These are phyloP conservation scores for Petunia axillaris DNA, from an alignment of 257 asterid genomes.

Conservation along the genomic window DNA sequence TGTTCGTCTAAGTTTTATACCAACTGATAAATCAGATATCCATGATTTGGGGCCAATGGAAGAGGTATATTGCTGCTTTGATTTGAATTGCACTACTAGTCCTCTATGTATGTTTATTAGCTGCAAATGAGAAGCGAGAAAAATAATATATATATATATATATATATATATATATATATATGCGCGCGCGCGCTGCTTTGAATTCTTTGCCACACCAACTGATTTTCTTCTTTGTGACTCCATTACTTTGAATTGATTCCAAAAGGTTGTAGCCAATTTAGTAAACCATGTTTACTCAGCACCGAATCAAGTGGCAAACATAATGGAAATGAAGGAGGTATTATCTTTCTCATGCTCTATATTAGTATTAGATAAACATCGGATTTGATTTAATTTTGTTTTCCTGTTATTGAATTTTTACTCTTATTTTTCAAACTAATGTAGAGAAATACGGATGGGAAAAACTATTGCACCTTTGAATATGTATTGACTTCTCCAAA, in stretches of 20 bases:
- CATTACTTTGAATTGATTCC: slow-evolving; percentile 8
- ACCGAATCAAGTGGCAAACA: slow-evolving; percentile 61
- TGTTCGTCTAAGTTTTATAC: slow-evolving; percentile 74
- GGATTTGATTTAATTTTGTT: no score
- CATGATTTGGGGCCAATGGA: slow-evolving; percentile 78
- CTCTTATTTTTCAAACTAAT: slow-evolving; percentile 19
- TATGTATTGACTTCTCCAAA: slow-evolving; percentile 63
- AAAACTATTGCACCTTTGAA: slow-evolving; percentile 74
- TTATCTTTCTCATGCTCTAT: background rate
- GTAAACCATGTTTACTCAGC: slow-evolving; percentile 64
- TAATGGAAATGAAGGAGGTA: slow-evolving; percentile 77
- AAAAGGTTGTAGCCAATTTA: slow-evolving; percentile 58
- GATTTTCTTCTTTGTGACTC: background rate
- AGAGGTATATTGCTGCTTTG: slow-evolving; percentile 44
- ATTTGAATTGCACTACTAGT: background rate
- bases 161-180: background rate
- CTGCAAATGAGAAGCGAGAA: no score
- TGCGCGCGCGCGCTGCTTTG: no score
- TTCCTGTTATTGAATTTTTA: background rate
- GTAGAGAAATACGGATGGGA: slow-evolving; percentile 73
- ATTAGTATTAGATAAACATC: background rate
- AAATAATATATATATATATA: background rate
- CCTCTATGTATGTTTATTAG: no score
- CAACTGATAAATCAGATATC: slow-evolving; percentile 72
- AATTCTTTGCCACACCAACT: no score